Base-by-base conservation (phyloP, 1,139 yeast species). In the Suhomyces kunorum region DNA sequence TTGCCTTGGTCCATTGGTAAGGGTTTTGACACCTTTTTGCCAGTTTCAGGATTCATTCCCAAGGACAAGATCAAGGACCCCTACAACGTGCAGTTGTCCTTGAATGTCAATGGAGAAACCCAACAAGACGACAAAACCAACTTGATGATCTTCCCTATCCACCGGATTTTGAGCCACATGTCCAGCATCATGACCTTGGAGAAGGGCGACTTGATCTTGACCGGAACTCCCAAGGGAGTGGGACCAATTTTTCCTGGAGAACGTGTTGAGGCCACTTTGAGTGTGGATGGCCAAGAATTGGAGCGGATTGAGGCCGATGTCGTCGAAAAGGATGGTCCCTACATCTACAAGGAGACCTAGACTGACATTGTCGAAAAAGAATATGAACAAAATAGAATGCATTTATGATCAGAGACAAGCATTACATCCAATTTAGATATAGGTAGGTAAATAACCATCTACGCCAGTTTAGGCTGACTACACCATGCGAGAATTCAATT, bases 151-250 rank as follows among this genome's bases (percentile, higher is more conserved):
- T 89, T 87, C 75, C 85, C 90, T 34, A 81, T 92, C 54, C 94
- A 90, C 53, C 76, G 78, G 51, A 83, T 94, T 47, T 71, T 92
- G 49, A 76, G 86, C 42, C 80, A 86, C 43, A 85, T 90, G 81
- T 86, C 96, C 8, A 67, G 83, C 13, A 82, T 88, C 51, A 90
- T 92, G 94, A 87, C 97, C 3, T 71, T 92, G 43, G 81, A 89
- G 54, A 83, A 88, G 44, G 97, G 97, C 17, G 98, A 92, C 58
- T 75, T 92, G 51, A 83, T 92, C 44, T 72, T 90, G 45, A 92
- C 98, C 0, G 98, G 98, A 11, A 92, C 98, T 1, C 98, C 98
- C 32, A 88, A 90, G 63, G 99, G 99, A n/a, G 99, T 92, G 8
- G 97, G 98, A 9, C 70, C 75, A 27, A 68, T 90, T 34, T 64